Evolutionary conservation across 2,329 filamentous ascomycete species (phyloP).

Genomic region (Botrytis aclada): DNA sequence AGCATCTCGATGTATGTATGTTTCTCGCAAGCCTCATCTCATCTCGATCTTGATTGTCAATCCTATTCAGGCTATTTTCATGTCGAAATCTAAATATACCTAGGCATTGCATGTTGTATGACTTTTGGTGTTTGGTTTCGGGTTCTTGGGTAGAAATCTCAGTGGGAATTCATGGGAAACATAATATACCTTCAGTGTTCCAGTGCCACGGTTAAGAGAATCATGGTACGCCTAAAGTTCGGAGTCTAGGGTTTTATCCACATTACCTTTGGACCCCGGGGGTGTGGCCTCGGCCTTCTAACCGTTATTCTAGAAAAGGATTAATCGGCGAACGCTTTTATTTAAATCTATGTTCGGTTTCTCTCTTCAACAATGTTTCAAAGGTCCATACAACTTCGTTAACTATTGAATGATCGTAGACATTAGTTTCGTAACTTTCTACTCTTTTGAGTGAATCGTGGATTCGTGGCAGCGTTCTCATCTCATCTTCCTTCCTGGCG

Average conservation of each 20-base stretch:
- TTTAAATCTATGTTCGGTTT: not conserved
- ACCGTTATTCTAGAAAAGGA: not conserved
- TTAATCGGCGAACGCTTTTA: not conserved
- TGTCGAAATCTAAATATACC: not conserved
- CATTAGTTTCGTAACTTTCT: conserved; percentile 14
- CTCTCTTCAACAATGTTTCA: not conserved
- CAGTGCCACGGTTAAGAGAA: not conserved
- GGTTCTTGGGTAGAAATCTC: not conserved
- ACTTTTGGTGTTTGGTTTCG: not conserved
- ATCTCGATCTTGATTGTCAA: not conserved
- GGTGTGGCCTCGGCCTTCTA: not conserved
- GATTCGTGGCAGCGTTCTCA: not conserved
- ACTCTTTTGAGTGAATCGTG: conserved; percentile 4
- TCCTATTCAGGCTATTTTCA: not conserved
- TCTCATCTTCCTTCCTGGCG: not conserved
- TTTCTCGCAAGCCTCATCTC: not conserved
- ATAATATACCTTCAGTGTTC: not conserved
- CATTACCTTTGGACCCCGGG: not conserved
- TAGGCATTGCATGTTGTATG: not conserved
- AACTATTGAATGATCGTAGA: not conserved
- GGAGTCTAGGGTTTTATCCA: not conserved
- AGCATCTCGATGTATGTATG: not conserved
- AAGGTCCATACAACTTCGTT: not conserved
- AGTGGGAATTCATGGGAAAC: not conserved
- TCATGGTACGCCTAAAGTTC: conserved; percentile 1